Evolutionary conservation across 768 basidiomycete genomes (phyloP), one percentile per base, ranked within the genome.

Genomic region (Macrolepiota dolichaula): DNA sequence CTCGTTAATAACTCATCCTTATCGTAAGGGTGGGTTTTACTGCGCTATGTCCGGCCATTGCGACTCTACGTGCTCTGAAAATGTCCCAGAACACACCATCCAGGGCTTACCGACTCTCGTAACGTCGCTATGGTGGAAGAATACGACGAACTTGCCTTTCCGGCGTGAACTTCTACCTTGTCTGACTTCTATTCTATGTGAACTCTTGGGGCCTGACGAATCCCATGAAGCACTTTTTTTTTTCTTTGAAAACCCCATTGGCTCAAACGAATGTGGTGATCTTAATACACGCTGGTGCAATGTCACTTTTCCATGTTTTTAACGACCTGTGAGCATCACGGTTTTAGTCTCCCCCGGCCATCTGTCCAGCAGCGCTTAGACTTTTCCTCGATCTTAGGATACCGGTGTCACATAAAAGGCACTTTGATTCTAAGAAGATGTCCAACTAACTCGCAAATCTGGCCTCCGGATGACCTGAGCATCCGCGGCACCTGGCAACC

Each of bases 391-490:
- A 29, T 46, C 40, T 52, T 24, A 15, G 27, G 29, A 53, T n/a
- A 53, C 42, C 12, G 27, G 13, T 25, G 25, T 29, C 32, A 46
- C 46, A 29, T 19, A 52, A 60, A 54, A 53, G 59, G 46, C 46
- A 42, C 57, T 59, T 22, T 36, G 13, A 38, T 59, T 52, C 37
- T n/a, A 44, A 46, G 59, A 60, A 60, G 59, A 32, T 32, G 17
- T 60, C 51, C 9, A 46, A 42, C 17, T 53, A 60, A 10, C 51
- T 53, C 42, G 51, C 51, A 60, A 53, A 60, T 53, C 59, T 40
- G 19, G 59, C 24, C 38, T 40, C 24, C 19, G 38, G 51, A 51
- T 59, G 17, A 27, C 50, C 40, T 51, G 51, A 25, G 46, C 29
- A 46, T 44, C 47, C 51, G 40, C n/a, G 25, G 58, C 40, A 24